These are phyloP conservation scores for Cryptococcus maquisensis DNA, from an alignment of 1,284 basidiomycete species.

Conservation along the genomic window DNA sequence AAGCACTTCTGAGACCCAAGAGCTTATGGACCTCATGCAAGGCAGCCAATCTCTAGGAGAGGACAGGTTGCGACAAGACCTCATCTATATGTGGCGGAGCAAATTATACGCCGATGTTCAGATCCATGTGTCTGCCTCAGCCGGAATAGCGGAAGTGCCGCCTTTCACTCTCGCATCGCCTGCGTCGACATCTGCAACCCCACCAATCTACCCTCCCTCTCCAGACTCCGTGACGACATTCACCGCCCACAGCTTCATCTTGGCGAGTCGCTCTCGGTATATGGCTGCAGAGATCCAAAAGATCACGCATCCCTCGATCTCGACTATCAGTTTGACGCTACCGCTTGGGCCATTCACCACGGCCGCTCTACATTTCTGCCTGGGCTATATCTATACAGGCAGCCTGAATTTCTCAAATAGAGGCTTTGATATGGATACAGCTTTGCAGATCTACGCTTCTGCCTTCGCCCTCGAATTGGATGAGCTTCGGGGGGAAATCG, in stretches of 20 bases:
- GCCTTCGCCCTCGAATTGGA: slow-evolving; percentile 75
- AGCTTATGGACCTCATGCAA: neutral
- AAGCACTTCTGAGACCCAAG: neutral
- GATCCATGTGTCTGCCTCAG: slow-evolving; percentile 61
- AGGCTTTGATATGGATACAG: slow-evolving; percentile 85
- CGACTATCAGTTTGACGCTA: slow-evolving; percentile 58
- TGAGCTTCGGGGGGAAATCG: slow-evolving; percentile 71
- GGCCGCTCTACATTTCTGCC: slow-evolving; percentile 86
- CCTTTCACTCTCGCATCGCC: slow-evolving; percentile 28
- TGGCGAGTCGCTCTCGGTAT: slow-evolving; percentile 82
- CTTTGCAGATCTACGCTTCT: slow-evolving; percentile 81
- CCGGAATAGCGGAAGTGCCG: slow-evolving; percentile 22
- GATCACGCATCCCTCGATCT: slow-evolving; percentile 38
- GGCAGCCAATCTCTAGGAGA: slow-evolving; percentile 56
- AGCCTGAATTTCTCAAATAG: slow-evolving; percentile 89
- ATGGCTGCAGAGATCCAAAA: slow-evolving; percentile 57
- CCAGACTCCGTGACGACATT: slow-evolving; percentile 63
- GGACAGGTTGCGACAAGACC: slow-evolving; percentile 72
- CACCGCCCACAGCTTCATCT: slow-evolving; percentile 86
- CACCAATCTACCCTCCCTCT: slow-evolving; percentile 30
- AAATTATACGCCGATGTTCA: slow-evolving; percentile 85
- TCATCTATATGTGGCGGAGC: slow-evolving; percentile 93
- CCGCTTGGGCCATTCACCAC: slow-evolving; percentile 93
- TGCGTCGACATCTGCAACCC: neutral
- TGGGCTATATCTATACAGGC: slow-evolving; percentile 80